These are phyloP conservation scores for Russula emetica DNA, from an alignment of 768 basidiomycete species.

Conservation along the genomic window DNA sequence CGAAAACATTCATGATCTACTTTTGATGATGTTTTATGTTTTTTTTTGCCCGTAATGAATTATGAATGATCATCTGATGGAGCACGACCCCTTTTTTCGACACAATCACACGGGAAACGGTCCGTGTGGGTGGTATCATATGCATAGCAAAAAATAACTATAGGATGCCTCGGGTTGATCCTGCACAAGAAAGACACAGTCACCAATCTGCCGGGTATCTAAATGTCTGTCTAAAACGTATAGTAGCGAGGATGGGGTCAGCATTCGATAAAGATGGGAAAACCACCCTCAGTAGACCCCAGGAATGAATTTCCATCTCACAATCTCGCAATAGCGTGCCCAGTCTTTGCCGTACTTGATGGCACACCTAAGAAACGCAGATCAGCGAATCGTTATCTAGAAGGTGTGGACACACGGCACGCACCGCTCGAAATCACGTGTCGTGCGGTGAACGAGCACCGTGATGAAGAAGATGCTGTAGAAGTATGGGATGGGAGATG, in stretches of 20 bases:
- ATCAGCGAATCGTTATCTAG: conserved; percentile 3
- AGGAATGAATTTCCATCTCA: conserved; percentile 89
- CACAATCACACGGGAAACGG: neutral
- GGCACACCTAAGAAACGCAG: conserved; percentile 48
- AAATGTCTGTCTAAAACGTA: neutral
- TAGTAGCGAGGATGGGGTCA: neutral
- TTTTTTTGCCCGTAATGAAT: conserved; percentile 4
- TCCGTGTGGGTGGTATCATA: neutral
- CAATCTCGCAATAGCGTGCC: conserved; percentile 83
- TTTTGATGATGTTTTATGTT: conserved; percentile 17
- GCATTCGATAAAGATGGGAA: neutral
- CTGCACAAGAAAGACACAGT: neutral
- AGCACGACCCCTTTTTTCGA: neutral
- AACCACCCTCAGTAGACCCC: conserved; percentile 58
- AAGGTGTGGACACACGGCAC: conserved; percentile 27
- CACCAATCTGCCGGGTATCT: neutral
- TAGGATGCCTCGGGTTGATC: neutral
- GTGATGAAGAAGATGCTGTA: conserved; percentile 95
- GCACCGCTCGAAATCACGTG: conserved; percentile 90
- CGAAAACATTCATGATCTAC: conserved; percentile 11
- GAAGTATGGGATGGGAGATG: conserved; percentile 88
- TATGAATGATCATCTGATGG: conserved; percentile 4
- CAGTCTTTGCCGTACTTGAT: conserved; percentile 94
- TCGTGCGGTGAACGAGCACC: conserved; percentile 86
- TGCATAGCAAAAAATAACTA: neutral